Evolutionary conservation across 2,329 filamentous ascomycete species (phyloP), one percentile per base, ranked within the genome.

Genomic region (Xylariaceae sp.): DNA sequence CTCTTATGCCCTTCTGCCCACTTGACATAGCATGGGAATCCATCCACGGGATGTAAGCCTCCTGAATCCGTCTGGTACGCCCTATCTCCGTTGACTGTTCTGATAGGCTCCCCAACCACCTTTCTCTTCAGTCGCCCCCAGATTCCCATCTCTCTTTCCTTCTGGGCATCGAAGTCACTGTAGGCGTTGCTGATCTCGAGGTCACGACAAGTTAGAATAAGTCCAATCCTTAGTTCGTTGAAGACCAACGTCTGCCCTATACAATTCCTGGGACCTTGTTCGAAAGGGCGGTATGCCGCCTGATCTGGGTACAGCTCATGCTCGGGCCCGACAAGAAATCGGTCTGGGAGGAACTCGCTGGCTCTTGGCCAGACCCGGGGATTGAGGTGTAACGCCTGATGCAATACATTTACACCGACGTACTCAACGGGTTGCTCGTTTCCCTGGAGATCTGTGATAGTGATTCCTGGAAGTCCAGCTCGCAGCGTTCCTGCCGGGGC

Each of bases 281-380:
- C 69, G 48, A 79, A 79, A 0, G 68, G 60, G 7, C 72, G 62
- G 60, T 63, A 78, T 1, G 71, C 73, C 26, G 64, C 62, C 31
- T 65, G 62, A 29, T 51, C 40, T 21, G 55, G 53, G 35, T 56
- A 49, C 23, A 53, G 51, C 42, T 51, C 50, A 43, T 64, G 46
- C 12, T 46, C 56, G 1, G 51, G 51, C 8, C 45, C 51, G 4
- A 53, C 53, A 22, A 66, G 50, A 51, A 58, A 74, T 5, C 70
- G 63, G 28, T 72, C 68, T 0, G 63, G 70, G 3, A 70, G 38
- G 45, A 70, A 74, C 10, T 57, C 52, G n/a, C 58, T 49, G 0
- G 67, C 57, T 3, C 62, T 53, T 1, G 54, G 51, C 64, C 64
- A 75, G 43, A 60, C 57, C 3, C 40, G 43, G 3, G 59, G 52